phyloP scores from a whole-genome alignment of 2,329 filamentous ascomycete species.

The Pyrenophora seminiperda region DNA sequence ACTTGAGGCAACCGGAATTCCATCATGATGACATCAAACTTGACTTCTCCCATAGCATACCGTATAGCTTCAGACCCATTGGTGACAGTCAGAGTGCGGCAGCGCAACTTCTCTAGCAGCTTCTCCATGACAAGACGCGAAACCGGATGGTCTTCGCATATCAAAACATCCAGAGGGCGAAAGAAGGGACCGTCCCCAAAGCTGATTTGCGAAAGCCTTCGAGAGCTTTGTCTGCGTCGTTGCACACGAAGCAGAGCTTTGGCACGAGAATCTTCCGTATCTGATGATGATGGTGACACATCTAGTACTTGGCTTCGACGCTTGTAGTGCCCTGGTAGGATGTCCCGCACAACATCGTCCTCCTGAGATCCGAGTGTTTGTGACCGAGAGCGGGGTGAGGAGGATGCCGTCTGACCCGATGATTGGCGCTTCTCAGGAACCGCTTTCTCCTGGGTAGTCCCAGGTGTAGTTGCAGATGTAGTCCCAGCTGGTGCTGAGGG shows the following conservation, averaged over 20 bases:
- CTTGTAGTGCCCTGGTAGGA: slow-evolving; percentile 74
- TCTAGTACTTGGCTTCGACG: slow-evolving; percentile 93
- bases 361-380: slow-evolving; percentile 95
- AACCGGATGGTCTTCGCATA: slow-evolving; percentile 97
- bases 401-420: slow-evolving; percentile 38
- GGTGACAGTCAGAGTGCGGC: slow-evolving; percentile 87
- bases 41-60: slow-evolving; percentile 94
- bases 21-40: slow-evolving; percentile 98
- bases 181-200: slow-evolving; percentile 84
- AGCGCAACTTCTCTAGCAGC: slow-evolving; percentile 90
- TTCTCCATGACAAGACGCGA: slow-evolving; percentile 99
- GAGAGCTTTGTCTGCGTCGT: slow-evolving; percentile 90
- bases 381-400: slow-evolving; percentile 73
- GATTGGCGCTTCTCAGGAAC: slow-evolving; percentile 41
- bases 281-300: slow-evolving; percentile 94
- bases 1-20: slow-evolving; percentile 95
- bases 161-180: slow-evolving; percentile 87
- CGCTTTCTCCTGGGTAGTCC: slow-evolving; percentile 49
- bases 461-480: slow-evolving; percentile 41
- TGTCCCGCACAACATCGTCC: slow-evolving; percentile 74
- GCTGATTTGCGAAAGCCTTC: slow-evolving; percentile 88
- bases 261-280: slow-evolving; percentile 92
- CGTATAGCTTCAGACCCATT: slow-evolving; percentile 91
- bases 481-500: slow-evolving; percentile 52
- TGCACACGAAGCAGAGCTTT: slow-evolving; percentile 92